phyloP scores from a whole-genome alignment of 2,329 filamentous ascomycete genomes.

The Trichoderma gracile region DNA sequence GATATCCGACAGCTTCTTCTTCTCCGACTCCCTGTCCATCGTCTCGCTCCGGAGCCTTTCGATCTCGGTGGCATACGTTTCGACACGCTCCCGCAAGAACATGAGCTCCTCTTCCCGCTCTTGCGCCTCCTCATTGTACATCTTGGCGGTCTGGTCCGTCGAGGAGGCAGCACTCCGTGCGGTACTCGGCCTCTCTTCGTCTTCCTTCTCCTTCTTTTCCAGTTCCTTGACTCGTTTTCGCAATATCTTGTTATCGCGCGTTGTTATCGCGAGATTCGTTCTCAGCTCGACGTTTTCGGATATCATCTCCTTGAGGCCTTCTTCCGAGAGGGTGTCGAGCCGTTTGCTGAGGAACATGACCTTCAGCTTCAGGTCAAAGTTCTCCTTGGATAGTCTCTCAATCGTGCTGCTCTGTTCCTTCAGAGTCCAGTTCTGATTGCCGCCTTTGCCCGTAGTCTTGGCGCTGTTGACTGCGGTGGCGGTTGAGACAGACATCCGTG shows the following conservation, averaged over 20 bases:
- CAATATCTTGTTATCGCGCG: constrained; percentile 85
- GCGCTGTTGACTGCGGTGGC: constrained; percentile 49
- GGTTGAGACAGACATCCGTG: constrained; percentile 56
- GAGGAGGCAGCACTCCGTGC: constrained; percentile 58
- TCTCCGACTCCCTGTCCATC: constrained; percentile 78
- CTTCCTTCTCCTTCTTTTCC: constrained; percentile 73
- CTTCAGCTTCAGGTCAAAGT: constrained; percentile 95
- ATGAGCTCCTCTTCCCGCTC: constrained; percentile 83
- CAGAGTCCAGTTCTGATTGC: constrained; percentile 72
- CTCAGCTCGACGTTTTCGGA: constrained; percentile 95
- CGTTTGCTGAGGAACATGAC: constrained; percentile 96
- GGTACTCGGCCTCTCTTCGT: constrained; percentile 62
- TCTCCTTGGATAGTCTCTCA: constrained; percentile 93
- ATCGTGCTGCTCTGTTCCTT: constrained; percentile 98
- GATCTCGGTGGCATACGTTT: constrained; percentile 80
- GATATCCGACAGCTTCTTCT: constrained; percentile 80
- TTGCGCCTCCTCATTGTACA: constrained; percentile 60
- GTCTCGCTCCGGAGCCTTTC: constrained; percentile 79
- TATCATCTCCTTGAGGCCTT: constrained; percentile 97
- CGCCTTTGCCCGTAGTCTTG: constrained; percentile 52
- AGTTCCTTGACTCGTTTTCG: constrained; percentile 81
- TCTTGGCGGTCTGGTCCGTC: constrained; percentile 57
- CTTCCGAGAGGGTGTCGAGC: constrained; percentile 88
- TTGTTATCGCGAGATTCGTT: constrained; percentile 82
- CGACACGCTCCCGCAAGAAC: constrained; percentile 80